These are phyloP conservation scores for Starmerella floricola DNA, from an alignment of 805 yeast genomes.

Conservation along the genomic window DNA sequence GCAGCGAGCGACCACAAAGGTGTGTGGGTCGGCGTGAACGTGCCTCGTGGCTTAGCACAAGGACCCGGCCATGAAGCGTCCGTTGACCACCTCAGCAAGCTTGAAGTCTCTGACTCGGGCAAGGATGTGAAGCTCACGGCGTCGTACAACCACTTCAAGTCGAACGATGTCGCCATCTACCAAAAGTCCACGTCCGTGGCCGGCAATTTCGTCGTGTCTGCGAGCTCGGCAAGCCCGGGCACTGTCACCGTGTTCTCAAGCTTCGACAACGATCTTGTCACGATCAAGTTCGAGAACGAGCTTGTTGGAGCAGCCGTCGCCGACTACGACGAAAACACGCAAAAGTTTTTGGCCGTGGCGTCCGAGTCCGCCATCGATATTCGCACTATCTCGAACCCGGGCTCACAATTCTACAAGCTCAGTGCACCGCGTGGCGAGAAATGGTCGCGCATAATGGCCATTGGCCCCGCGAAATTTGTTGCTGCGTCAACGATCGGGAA, in stretches of 20 bases:
- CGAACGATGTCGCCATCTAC: conserved; percentile 10
- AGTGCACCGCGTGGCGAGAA: conserved; percentile 2
- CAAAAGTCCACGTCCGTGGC: conserved; percentile 17
- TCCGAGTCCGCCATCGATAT: conserved; percentile 8
- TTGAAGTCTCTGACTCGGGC: conserved; percentile 4
- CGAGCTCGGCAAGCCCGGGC: conserved; percentile 11
- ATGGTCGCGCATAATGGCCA: conserved; percentile 17
- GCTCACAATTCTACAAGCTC: background rate
- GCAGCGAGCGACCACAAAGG: conserved; percentile 41
- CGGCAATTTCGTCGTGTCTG: conserved; percentile 6
- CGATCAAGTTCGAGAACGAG: conserved; percentile 5
- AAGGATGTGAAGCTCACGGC: conserved; percentile 1
- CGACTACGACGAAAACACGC: conserved; percentile 9
- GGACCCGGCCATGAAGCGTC: no score
- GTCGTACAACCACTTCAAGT: conserved; percentile 6
- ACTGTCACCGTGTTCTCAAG: conserved; percentile 4
- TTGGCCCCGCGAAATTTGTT: conserved; percentile 9
- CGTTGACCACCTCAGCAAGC: conserved; percentile 49
- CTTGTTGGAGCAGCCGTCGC: conserved; percentile 9
- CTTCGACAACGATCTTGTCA: conserved; percentile 1
- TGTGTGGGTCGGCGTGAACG: conserved; percentile 16
- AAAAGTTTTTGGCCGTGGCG: conserved; percentile 10
- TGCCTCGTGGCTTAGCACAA: no score
- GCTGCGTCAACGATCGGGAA: conserved; percentile 12
- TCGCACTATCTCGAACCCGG: conserved; percentile 7